Percentiles rank a stretch among this genome's conserved stretches.
phyloP scores from a whole-genome alignment of 352 stramenopile genomes.

The Blastocystis sp. region DNA sequence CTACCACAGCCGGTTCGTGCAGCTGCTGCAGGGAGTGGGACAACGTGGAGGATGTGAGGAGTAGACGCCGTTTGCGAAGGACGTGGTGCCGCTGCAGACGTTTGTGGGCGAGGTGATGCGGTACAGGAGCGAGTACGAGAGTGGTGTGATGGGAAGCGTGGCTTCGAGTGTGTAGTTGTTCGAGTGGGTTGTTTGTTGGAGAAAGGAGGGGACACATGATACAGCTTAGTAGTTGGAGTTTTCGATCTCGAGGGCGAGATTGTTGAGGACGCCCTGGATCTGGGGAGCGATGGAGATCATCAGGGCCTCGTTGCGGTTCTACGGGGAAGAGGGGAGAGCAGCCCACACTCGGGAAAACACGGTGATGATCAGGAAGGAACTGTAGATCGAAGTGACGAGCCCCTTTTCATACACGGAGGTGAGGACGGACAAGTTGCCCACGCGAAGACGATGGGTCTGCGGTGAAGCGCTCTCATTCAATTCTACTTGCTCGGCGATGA shows the following conservation, averaged over 20 bases:
- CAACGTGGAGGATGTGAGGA: neutral
- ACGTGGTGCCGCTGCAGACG: conserved; percentile 6
- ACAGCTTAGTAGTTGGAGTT: conserved; percentile 46
- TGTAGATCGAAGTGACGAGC: conserved; percentile 41
- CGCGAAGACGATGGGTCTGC: conserved; percentile 15
- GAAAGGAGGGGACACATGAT: neutral
- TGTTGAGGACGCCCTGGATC: conserved; percentile 51
- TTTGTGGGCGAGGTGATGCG: neutral
- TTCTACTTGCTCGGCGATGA: conserved; percentile 33
- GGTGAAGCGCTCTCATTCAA: neutral
- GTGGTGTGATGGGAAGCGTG: too few species aligned
- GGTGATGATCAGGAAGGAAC: conserved; percentile 31
- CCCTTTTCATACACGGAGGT: conserved; percentile 40
- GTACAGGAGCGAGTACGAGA: conserved; percentile 4
- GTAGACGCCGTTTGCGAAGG: conserved; percentile 48
- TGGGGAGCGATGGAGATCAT: conserved; percentile 30
- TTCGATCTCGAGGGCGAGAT: conserved; percentile 36
- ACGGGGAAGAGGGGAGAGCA: neutral
- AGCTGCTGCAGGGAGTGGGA: conserved; percentile 37
- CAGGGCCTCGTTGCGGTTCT: conserved; percentile 39
- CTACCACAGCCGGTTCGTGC: conserved; percentile 10
- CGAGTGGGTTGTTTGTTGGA: neutral
- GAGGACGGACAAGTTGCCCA: conserved; percentile 38
- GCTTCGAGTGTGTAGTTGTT: too few species aligned
- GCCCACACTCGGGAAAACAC: neutral